Percentiles rank a stretch among this genome's conserved stretches.
These are phyloP conservation scores for Chlorella sp. DNA, from an alignment of 139 green algal genomes.

Conservation along the genomic window DNA sequence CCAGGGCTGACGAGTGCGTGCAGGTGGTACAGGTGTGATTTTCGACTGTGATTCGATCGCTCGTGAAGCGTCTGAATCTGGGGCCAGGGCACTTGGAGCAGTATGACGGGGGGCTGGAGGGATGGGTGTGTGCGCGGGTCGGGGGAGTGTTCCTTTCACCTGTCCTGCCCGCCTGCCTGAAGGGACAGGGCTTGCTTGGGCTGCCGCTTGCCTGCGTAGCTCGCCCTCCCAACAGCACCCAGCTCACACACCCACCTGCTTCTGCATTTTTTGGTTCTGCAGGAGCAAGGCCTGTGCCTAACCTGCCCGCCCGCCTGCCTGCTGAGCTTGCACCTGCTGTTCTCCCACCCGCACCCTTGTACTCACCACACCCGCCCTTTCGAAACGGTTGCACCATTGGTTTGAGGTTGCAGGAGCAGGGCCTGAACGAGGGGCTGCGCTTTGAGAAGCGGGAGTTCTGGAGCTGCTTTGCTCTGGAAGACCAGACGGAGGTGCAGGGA, in stretches of 20 bases:
- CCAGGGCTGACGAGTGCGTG: neutral
- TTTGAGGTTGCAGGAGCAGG: constrained; percentile 10
- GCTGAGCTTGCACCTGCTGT: neutral
- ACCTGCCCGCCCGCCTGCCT: too few relatives aligned
- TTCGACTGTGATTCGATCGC: too few relatives aligned
- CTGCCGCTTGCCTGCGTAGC: neutral
- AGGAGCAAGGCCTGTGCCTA: neutral
- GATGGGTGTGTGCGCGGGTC: neutral
- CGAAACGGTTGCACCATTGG: too few relatives aligned
- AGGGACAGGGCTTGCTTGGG: too few relatives aligned
- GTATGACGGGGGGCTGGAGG: too few relatives aligned
- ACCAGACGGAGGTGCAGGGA: constrained; percentile 65
- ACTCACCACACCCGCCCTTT: too few relatives aligned
- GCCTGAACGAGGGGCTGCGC: constrained; percentile 45
- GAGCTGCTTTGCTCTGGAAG: constrained; percentile 69
- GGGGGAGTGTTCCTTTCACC: too few relatives aligned
- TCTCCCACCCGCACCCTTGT: neutral
- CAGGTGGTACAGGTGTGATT: too few relatives aligned
- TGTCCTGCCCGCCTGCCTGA: too few relatives aligned
- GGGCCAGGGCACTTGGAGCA: too few relatives aligned
- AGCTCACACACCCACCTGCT: neutral
- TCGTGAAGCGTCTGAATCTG: too few relatives aligned
- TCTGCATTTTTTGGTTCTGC: too few relatives aligned
- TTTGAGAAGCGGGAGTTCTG: constrained; percentile 69
- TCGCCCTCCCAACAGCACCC: neutral